phyloP scores from a whole-genome alignment of 306 rosid genomes.

The Cyclanthera cordifolia region DNA sequence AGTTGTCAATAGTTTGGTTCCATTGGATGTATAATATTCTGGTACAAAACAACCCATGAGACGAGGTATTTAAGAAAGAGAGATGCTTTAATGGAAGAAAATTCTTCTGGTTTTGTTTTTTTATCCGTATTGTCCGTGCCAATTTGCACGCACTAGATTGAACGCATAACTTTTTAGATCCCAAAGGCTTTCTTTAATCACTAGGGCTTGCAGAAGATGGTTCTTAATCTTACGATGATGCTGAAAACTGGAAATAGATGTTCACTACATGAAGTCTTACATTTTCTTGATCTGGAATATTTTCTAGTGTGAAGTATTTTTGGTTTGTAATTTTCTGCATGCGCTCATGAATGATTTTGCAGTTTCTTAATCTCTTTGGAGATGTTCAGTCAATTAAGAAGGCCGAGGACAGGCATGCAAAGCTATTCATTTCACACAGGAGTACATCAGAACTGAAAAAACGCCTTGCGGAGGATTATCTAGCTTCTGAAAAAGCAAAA shows the following conservation, averaged over 20 bases:
- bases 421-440: slow-evolving; percentile 69
- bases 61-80: too few species aligned
- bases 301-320: not conserved
- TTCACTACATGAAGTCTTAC: not conserved
- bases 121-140: too few species aligned
- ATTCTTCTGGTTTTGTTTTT: not conserved
- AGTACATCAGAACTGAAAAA: slow-evolving; percentile 81
- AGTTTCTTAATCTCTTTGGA: slow-evolving; percentile 92
- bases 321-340: slow-evolving; percentile 5
- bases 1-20: not conserved
- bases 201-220: too few species aligned
- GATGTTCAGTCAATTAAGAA: slow-evolving; percentile 76
- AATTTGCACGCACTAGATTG: too few species aligned
- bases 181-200: too few species aligned
- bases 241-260: not conserved
- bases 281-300: not conserved
- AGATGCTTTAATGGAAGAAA: not conserved
- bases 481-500: slow-evolving; percentile 78
- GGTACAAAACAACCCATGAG: not conserved
- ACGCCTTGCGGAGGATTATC: slow-evolving; percentile 87
- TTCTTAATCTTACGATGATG: not conserved
- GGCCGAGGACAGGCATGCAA: slow-evolving; percentile 90
- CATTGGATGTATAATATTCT: not conserved
- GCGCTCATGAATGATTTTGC: slow-evolving; percentile 22
- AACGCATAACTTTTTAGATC: too few species aligned